phyloP scores from a whole-genome alignment of 2,329 filamentous ascomycete genomes.

The Thyridium curvatum region DNA sequence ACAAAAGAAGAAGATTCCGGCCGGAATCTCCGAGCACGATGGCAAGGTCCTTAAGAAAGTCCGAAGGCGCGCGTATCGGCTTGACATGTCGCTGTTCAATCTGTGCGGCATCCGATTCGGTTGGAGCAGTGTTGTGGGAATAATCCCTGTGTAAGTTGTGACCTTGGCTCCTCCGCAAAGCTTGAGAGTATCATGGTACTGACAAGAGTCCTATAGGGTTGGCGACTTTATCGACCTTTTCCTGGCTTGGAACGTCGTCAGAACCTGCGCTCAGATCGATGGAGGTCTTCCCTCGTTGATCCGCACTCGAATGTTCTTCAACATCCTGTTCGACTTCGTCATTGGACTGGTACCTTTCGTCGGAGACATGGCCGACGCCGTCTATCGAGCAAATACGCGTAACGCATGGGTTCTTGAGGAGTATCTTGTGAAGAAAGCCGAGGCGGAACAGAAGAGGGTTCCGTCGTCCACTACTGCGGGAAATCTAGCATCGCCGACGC shows the following conservation, averaged over 20 bases:
- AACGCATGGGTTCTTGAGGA: slow-evolving; percentile 64
- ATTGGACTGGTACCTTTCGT: slow-evolving; percentile 69
- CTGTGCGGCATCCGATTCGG: slow-evolving; percentile 79
- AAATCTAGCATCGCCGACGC: not conserved
- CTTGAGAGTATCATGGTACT: no score
- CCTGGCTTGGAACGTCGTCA: slow-evolving; percentile 70
- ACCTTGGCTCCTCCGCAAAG: no score
- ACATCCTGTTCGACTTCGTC: slow-evolving; percentile 68
- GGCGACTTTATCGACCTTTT: slow-evolving; percentile 71
- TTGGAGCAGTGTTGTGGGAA: slow-evolving; percentile 79
- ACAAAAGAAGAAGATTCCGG: slow-evolving; percentile 76
- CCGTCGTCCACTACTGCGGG: no score
- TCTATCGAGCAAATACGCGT: slow-evolving; percentile 69
- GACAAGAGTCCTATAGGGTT: slow-evolving; percentile 36
- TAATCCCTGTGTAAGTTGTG: slow-evolving; percentile 75
- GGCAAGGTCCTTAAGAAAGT: slow-evolving; percentile 76
- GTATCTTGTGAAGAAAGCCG: slow-evolving; percentile 46
- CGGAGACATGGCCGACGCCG: slow-evolving; percentile 69
- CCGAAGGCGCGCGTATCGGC: slow-evolving; percentile 75
- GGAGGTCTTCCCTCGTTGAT: slow-evolving; percentile 63
- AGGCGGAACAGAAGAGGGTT: slow-evolving; percentile 31
- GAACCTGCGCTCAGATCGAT: slow-evolving; percentile 66
- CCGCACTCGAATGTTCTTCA: slow-evolving; percentile 69
- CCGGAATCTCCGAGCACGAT: slow-evolving; percentile 78
- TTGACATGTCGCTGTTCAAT: slow-evolving; percentile 81